Conservation (phyloP, 1,139 yeast species). For the Hemisphaericaspora xylanilytica region DNA sequence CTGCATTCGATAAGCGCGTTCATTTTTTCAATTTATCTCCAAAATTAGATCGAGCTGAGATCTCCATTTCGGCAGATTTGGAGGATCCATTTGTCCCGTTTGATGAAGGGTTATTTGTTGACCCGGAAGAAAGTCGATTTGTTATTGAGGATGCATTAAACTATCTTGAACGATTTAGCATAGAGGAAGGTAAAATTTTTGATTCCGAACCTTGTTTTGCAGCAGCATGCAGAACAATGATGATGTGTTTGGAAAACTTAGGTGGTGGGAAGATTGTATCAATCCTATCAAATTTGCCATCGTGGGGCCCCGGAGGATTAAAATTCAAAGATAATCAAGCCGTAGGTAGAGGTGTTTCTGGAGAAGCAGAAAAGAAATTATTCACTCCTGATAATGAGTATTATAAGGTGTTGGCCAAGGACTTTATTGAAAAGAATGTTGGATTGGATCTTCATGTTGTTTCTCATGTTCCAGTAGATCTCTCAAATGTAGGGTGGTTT, state of each 20-base stretch:
- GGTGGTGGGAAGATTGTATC: conserved; percentile 89
- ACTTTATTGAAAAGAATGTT: conserved; percentile 56
- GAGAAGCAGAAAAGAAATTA: conserved; percentile 52
- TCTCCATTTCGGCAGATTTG: conserved; percentile 67
- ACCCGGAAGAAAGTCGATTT: conserved; percentile 61
- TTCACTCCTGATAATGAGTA: conserved; percentile 61
- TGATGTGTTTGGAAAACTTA: conserved; percentile 60
- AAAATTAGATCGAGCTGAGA: conserved; percentile 56
- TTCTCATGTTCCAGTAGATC: conserved; percentile 63
- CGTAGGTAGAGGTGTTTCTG: conserved; percentile 34
- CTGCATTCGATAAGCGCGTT: conserved; percentile 71
- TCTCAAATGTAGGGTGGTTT: conserved; percentile 70
- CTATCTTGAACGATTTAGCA: conserved; percentile 49
- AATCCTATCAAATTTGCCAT: conserved; percentile 67
- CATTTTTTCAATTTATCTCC: conserved; percentile 73
- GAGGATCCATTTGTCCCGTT: conserved; percentile 84
- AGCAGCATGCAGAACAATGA: conserved; percentile 71
- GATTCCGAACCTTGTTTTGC: conserved; percentile 78
- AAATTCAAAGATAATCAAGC: conserved; percentile 46
- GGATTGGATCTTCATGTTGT: conserved; percentile 79
- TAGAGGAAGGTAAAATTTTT: conserved; percentile 34
- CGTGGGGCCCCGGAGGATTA: conserved; percentile 83
- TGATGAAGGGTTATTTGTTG: conserved; percentile 74
- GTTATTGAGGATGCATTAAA: conserved; percentile 69
- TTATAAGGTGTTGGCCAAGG: conserved; percentile 60